Evolutionary conservation across 208 protist species (phyloP).

Genomic region (Trypanosoma brucei): DNA sequence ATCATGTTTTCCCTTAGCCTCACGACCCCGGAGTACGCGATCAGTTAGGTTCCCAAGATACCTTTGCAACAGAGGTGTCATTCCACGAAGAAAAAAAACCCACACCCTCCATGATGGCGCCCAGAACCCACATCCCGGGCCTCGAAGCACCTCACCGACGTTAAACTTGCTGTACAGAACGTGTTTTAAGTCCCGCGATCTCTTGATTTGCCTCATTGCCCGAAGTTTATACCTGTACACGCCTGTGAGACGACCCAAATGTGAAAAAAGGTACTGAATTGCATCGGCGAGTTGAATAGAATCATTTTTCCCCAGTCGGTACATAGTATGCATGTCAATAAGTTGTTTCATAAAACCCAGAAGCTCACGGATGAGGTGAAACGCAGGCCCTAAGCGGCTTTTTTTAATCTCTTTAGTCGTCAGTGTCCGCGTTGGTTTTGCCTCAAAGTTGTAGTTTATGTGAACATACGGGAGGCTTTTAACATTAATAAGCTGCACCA

Average conservation of each 20-base stretch:
- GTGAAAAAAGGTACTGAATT: slow-evolving; percentile 99
- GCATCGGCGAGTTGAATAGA: slow-evolving; percentile 99
- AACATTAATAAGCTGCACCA: slow-evolving; percentile 99
- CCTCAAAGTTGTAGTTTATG: slow-evolving; percentile 99
- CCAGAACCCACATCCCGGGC: slow-evolving; percentile 99
- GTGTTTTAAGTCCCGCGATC: slow-evolving; percentile 99
- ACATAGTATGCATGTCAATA: slow-evolving; percentile 99
- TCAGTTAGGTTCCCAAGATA: slow-evolving; percentile 99
- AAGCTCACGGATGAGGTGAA: slow-evolving; percentile 99
- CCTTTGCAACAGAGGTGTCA: slow-evolving; percentile 99
- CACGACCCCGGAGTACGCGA: slow-evolving; percentile 98
- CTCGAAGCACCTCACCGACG: slow-evolving; percentile 98
- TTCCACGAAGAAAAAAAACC: slow-evolving; percentile 99
- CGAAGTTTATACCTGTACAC: slow-evolving; percentile 99
- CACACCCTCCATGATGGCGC: slow-evolving; percentile 99
- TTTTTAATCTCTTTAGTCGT: slow-evolving; percentile 99
- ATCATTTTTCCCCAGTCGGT: slow-evolving; percentile 98
- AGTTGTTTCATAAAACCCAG: slow-evolving; percentile 99
- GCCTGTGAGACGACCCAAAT: slow-evolving; percentile 99
- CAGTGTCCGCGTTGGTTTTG: slow-evolving; percentile 99
- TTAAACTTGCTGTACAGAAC: slow-evolving; percentile 99
- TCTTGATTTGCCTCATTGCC: slow-evolving; percentile 99
- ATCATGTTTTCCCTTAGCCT: slow-evolving; percentile 91
- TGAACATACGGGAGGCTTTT: slow-evolving; percentile 99
- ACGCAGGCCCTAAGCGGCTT: slow-evolving; percentile 99